Conservation (phyloP, 495 filamentous ascomycete species). For the Penicillium dipodomyicola region DNA sequence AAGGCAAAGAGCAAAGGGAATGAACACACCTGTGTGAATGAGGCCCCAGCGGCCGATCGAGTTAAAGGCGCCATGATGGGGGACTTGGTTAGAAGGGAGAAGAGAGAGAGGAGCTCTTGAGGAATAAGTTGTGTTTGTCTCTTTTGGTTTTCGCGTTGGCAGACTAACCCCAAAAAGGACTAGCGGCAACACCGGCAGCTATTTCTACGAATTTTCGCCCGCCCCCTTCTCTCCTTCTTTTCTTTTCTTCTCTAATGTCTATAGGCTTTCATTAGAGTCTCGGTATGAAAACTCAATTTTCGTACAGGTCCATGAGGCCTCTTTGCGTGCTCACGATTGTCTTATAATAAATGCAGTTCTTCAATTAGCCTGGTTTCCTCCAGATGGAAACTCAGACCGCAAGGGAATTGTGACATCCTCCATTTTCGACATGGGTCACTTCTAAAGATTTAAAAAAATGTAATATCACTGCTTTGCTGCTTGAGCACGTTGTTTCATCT, state of each 20-base stretch:
- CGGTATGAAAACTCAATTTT: slow-evolving; percentile 93
- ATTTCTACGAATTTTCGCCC: slow-evolving; percentile 27
- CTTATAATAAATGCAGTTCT: slow-evolving; percentile 79
- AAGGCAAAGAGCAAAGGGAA: background rate
- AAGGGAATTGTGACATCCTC: slow-evolving; percentile 50
- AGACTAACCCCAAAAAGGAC: slow-evolving; percentile 27
- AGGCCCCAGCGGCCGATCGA: slow-evolving; percentile 22
- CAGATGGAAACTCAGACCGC: slow-evolving; percentile 53
- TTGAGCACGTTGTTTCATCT: slow-evolving; percentile 77
- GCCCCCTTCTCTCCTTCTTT: slow-evolving; percentile 44
- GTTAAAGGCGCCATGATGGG: slow-evolving; percentile 32
- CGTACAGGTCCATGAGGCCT: slow-evolving; percentile 86
- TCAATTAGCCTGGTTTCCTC: slow-evolving; percentile 61
- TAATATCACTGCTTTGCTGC: slow-evolving; percentile 21
- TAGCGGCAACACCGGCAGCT: slow-evolving; percentile 34
- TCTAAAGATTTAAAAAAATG: slow-evolving; percentile 1
- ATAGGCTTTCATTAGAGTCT: slow-evolving; percentile 99
- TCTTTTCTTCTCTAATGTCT: slow-evolving; percentile 74
- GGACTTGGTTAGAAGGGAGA: slow-evolving; percentile 8
- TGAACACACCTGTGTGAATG: slow-evolving; percentile 21
- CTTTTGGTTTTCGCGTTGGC: slow-evolving; percentile 40
- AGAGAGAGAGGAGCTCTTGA: slow-evolving; percentile 14
- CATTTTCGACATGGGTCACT: slow-evolving; percentile 11
- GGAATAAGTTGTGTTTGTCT: slow-evolving; percentile 31
- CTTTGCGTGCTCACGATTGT: slow-evolving; percentile 97